Percentiles rank a stretch among this genome's conserved stretches.
Evolutionary conservation across 768 basidiomycete genomes (phyloP).

Genomic region (Amanita phalloides): DNA sequence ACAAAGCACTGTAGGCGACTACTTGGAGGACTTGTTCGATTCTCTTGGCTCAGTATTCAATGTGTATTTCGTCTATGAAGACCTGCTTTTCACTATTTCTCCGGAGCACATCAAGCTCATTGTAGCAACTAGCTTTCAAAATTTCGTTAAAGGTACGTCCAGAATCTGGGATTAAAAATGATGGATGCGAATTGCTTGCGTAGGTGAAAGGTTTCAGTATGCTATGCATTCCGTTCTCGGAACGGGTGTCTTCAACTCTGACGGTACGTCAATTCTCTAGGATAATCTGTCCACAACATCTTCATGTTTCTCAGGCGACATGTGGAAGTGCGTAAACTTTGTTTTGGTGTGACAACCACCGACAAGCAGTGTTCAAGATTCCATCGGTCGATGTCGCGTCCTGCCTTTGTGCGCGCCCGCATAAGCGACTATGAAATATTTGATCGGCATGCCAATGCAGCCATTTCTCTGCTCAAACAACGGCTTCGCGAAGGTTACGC

Average conservation of each 20-base stretch:
- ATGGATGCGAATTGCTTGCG: constrained; percentile 16
- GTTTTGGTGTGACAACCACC: neutral
- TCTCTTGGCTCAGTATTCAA: constrained; percentile 32
- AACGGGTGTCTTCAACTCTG: constrained; percentile 59
- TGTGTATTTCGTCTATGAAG: constrained; percentile 31
- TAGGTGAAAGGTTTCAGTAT: constrained; percentile 31
- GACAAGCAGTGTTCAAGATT: constrained; percentile 23
- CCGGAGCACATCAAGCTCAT: constrained; percentile 50
- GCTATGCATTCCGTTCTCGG: constrained; percentile 42
- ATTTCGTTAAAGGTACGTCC: constrained; percentile 43
- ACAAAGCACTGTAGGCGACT: constrained; percentile 27
- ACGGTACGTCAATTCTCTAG: constrained; percentile 26
- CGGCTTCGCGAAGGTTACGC: constrained; percentile 39
- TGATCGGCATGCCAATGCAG: constrained; percentile 38
- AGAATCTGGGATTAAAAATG: neutral
- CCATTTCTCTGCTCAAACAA: constrained; percentile 33
- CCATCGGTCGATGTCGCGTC: constrained; percentile 51
- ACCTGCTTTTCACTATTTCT: constrained; percentile 35
- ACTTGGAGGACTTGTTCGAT: constrained; percentile 22
- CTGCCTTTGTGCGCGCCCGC: constrained; percentile 50
- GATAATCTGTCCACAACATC: constrained; percentile 9
- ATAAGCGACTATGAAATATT: constrained; percentile 55
- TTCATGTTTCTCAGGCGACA: constrained; percentile 13
- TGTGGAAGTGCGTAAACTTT: constrained; percentile 24
- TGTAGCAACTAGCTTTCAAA: constrained; percentile 45